Conservation (phyloP, 345 rosid genomes). For the Capsella bursapastoris region DNA sequence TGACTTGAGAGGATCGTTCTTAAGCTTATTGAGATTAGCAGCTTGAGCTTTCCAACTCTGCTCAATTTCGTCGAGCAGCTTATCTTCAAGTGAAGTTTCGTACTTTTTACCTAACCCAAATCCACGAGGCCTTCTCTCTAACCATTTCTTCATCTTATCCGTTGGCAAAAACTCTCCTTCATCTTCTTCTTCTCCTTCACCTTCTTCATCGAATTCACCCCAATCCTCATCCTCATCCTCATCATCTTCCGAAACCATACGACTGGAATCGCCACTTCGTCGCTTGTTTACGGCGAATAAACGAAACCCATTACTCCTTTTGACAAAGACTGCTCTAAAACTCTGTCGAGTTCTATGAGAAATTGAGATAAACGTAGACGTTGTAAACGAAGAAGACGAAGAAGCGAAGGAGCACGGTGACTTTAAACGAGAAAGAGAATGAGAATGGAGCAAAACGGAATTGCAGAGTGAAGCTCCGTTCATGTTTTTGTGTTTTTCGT, state of each 20-base stretch:
- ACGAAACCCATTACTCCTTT: constrained; percentile 32
- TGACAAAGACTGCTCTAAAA: constrained; percentile 14
- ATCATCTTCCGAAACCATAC: constrained; percentile 25
- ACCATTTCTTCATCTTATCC: constrained; percentile 70
- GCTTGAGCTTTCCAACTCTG: constrained; percentile 73
- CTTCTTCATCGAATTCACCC: constrained; percentile 44
- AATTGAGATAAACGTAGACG: constrained; percentile 20
- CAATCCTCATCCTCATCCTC: constrained; percentile 45
- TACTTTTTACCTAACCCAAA: constrained; percentile 79
- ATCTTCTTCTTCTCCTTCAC: constrained; percentile 41
- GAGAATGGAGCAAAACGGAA: constrained; percentile 37
- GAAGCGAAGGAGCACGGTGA: constrained; percentile 5
- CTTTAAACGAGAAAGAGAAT: constrained; percentile 13
- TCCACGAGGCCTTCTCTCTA: constrained; percentile 72
- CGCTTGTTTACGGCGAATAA: constrained; percentile 39
- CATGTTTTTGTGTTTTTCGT: constrained; percentile 37
- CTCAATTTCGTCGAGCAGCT: constrained; percentile 75
- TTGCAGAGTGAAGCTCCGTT: constrained; percentile 43
- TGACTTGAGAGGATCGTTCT: constrained; percentile 52
- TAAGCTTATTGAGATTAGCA: constrained; percentile 67
- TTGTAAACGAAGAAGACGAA: constrained; percentile 19
- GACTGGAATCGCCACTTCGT: constrained; percentile 3
- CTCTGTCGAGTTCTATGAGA: constrained; percentile 35
- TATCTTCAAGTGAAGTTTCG: constrained; percentile 73
- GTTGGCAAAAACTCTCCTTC: constrained; percentile 55